A percentile compares a stretch with the other conserved stretches of the same genome.
These are phyloP conservation scores for Alternaria sp. DNA, from an alignment of 2,329 filamentous ascomycete genomes.

Conservation along the genomic window DNA sequence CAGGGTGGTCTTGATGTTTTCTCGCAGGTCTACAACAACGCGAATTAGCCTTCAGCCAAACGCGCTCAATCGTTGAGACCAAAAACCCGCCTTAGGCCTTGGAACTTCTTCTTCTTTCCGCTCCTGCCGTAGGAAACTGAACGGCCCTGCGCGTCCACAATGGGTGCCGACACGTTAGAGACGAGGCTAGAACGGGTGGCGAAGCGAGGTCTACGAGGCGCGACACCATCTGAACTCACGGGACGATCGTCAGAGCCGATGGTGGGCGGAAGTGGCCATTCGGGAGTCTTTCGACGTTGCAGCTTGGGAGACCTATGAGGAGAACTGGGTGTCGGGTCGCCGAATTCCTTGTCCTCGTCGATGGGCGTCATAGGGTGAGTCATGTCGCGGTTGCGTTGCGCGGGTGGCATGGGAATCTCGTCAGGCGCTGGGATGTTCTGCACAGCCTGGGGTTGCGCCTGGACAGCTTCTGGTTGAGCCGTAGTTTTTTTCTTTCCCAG, in stretches of 20 bases:
- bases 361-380: slow-evolving; percentile 43
- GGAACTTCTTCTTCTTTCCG: slow-evolving; percentile 70
- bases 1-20: neutral
- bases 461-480: slow-evolving; percentile 37
- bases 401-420: slow-evolving; percentile 40
- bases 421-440: slow-evolving; percentile 36
- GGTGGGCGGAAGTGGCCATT: slow-evolving; percentile 58
- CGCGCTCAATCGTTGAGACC: slow-evolving; percentile 59
- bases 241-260: slow-evolving; percentile 35
- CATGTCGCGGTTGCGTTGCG: slow-evolving; percentile 31
- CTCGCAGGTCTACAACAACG: slow-evolving; percentile 6
- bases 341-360: slow-evolving; percentile 43
- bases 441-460: slow-evolving; percentile 40
- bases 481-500: slow-evolving; percentile 67
- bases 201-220: slow-evolving; percentile 28
- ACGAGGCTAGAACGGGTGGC: slow-evolving; percentile 27
- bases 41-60: slow-evolving; percentile 19
- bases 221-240: slow-evolving; percentile 40
- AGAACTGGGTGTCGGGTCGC: slow-evolving; percentile 13
- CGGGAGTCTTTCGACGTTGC: slow-evolving; percentile 56
- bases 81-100: slow-evolving; percentile 70
- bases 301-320: slow-evolving; percentile 51
- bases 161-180: slow-evolving; percentile 33
- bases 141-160: slow-evolving; percentile 23
- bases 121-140: slow-evolving; percentile 39